Evolutionary conservation across 306 rosid species (phyloP), one percentile per base, ranked within the genome.

Genomic region (Lathyrus aphaca): DNA sequence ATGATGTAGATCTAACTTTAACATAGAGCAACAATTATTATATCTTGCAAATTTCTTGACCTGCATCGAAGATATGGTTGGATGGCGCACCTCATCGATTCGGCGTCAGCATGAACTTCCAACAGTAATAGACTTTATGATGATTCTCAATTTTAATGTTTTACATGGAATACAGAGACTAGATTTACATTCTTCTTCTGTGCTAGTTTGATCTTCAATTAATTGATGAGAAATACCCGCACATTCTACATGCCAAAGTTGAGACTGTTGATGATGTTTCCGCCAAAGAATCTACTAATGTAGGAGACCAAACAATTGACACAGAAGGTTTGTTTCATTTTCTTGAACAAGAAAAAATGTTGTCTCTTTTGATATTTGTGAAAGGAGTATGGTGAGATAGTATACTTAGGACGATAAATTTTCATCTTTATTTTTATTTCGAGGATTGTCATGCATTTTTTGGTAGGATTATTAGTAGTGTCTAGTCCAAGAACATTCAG

Each of bases 71-170:
- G 97, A 94, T 83, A 84, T 94, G 92, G 99, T 94, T 68, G 99
- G 99, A 68, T 94, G 99, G 99, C 81, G 96, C 76, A 94, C 97
- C n/a, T 94, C 99, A 65, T 94, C 99, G 8, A 94, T 94, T 72
- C 86, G 99, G 59, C 97, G 95, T 75, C 95, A 88, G 74, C 81
- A 81, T 83, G 99, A 94, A 84, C 97, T 94, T 77, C 99, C 97
- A 14, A 87, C 86, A 92, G 99, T 87, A 79, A 67, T 35, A 77
- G 12, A 56, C n/a, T 73, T 30, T 78, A 64, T 66, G 32, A 54
- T 14, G 48, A 25, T 46, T 72, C 57, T 57, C 18, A 29, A 53
- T 21, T 38, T 60, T 72, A 15, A 9, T 67, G 46, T 60, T 63
- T 61, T 60, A 44, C 42, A 25, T 75, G 69, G 74, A 58, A 71